phyloP scores from a whole-genome alignment of 176 grass and related monocot genomes.

The Alopecurus myosuroides region DNA sequence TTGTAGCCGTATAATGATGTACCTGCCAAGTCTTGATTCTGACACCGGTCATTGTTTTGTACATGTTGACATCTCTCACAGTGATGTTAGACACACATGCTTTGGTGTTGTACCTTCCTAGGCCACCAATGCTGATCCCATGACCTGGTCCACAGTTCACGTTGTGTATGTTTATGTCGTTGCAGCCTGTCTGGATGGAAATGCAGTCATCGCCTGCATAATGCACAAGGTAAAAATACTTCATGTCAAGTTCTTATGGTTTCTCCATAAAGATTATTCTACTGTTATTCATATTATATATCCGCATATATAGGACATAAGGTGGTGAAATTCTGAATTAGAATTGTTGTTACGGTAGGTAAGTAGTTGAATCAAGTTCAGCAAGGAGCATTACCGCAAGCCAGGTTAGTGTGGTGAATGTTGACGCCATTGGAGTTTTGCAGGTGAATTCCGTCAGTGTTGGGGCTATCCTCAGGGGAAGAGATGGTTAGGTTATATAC shows the following conservation, averaged over 20 bases:
- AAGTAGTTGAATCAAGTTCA: slow-evolving; percentile 6
- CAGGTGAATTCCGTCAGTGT: slow-evolving; percentile 96
- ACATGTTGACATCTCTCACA: slow-evolving; percentile 84
- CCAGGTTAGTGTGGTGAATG: slow-evolving; percentile 78
- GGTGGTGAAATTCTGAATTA: background rate
- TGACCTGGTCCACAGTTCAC: slow-evolving; percentile 94
- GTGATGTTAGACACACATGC: slow-evolving; percentile 95
- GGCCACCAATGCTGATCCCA: slow-evolving; percentile 93
- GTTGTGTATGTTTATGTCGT: slow-evolving; percentile 76
- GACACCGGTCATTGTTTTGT: slow-evolving; percentile 86
- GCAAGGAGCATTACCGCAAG: slow-evolving; percentile 52
- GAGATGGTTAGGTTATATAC: slow-evolving; percentile 74
- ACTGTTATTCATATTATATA: background rate
- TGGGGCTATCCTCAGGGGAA: slow-evolving; percentile 84
- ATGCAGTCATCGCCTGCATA: slow-evolving; percentile 87
- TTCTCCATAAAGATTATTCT: background rate
- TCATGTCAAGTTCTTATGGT: background rate
- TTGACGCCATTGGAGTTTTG: slow-evolving; percentile 81
- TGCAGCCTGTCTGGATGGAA: slow-evolving; percentile 91
- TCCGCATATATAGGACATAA: background rate
- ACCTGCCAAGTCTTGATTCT: slow-evolving; percentile 99
- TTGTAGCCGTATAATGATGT: background rate
- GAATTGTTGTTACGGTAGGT: background rate
- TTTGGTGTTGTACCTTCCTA: slow-evolving; percentile 82
- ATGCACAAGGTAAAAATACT: background rate